Base-by-base conservation (phyloP, 2,329 filamentous ascomycete species). In the Pyrenophora seminiperda region DNA sequence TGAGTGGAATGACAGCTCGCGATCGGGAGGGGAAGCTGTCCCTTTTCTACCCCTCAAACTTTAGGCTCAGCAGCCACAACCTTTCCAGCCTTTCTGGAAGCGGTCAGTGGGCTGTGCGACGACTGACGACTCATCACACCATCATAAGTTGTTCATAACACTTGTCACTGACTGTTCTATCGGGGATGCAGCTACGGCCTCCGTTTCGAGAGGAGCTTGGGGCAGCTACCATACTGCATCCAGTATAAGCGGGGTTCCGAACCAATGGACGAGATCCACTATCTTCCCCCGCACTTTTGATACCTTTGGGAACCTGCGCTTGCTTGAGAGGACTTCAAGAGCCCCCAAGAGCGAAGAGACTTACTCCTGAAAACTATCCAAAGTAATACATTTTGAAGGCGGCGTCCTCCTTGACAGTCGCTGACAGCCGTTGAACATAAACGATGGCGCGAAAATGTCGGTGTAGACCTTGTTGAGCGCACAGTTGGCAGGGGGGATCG, bases 371-470 rank as follows among this genome's bases (percentile, higher is more conserved):
- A 30, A 20, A n/a, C 10, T 11, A 13, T 27, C 7, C 5, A 4
- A 1, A 4, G 3, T 2, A 11, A 27, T 9, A 27, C 1, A 27
- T 27, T 1, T 27, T 3, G 7, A 27, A 11, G 9, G 2, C 13
- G 24, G 7, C 5, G 5, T 10, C 24, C 9, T 27, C 3, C 3
- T 9, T 27, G 24, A 27, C 24, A 27, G 9, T 7, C 2, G 24
- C 13, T 27, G 24, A 41, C 10, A 24, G 13, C 31, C 13, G 6
- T 20, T 22, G 20, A 24, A 17, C 29, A 15, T 27, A n/a, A n/a
- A 34, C 13, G 20, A 36, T 24, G 39, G 33, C 34, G 47, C 47
- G 22, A 54, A 48, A 61, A 59, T 61, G 58, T 61, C 58, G 58
- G 58, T 61, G 58, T 53, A 33, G 36, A 24, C 18, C 29, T 50